Conservation (phyloP, 106 monocot genomes). For the Cymbidium sinense region DNA sequence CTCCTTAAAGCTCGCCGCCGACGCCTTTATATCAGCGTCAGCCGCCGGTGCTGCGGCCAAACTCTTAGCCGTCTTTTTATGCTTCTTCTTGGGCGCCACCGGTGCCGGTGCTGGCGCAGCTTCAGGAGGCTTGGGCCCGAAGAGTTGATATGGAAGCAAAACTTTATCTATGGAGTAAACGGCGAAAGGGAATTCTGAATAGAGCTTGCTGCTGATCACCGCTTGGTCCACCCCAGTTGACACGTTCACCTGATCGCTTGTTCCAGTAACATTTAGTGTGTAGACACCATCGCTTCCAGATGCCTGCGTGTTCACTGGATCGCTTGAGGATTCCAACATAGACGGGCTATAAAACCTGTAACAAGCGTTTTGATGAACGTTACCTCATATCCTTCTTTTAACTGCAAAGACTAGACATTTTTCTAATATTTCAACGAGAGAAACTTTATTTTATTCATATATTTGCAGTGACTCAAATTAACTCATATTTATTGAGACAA, state of each 20-base stretch:
- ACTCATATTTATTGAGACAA: no score
- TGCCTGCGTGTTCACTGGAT: constrained; percentile 56
- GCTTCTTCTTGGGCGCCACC: not conserved
- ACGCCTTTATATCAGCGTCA: not conserved
- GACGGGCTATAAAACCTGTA: constrained; percentile 25
- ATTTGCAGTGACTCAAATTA: no score
- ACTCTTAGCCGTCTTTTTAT: not conserved
- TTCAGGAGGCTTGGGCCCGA: constrained; percentile 36
- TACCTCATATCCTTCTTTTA: no score
- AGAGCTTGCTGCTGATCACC: constrained; percentile 20
- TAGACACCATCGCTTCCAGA: constrained; percentile 26
- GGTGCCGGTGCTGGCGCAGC: constrained; percentile 21
- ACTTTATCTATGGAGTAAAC: constrained; percentile 41
- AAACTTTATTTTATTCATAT: no score
- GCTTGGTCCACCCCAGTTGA: constrained; percentile 41
- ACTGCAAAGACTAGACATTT: no score
- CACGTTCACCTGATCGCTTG: constrained; percentile 37
- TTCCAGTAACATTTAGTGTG: constrained; percentile 40
- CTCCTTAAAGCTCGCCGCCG: no score
- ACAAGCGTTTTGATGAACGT: no score
- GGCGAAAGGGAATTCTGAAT: constrained; percentile 31
- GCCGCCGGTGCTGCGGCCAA: not conserved
- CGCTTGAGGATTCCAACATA: constrained; percentile 46
- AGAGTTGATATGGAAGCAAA: constrained; percentile 29
- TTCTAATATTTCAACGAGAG: no score